phyloP scores from a whole-genome alignment of 441 rosid genomes.

The Erodium texanum region DNA sequence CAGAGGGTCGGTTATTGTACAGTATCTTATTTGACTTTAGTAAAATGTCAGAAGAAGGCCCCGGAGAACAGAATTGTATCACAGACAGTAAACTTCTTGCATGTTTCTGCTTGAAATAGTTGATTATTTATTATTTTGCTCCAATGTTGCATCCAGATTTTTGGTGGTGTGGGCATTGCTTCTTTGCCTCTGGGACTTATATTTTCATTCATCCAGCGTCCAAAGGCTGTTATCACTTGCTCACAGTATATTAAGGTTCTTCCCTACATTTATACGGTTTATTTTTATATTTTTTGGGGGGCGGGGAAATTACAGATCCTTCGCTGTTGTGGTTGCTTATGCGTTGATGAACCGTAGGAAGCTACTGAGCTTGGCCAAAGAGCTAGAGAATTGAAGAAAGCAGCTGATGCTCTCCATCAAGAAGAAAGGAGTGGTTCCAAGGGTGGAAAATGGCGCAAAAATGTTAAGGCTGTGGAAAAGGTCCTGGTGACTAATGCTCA shows the following conservation, averaged over 20 bases:
- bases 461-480: conserved; percentile 92
- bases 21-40: not conserved
- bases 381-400: conserved; percentile 87
- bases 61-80: not conserved
- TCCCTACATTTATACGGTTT: not conserved
- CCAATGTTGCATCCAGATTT: conserved; percentile 46
- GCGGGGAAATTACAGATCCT: not conserved
- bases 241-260: conserved; percentile 86
- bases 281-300: not conserved
- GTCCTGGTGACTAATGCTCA: conserved; percentile 23
- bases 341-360: conserved; percentile 44
- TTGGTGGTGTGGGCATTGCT: conserved; percentile 97
- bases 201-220: conserved; percentile 82
- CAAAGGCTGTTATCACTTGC: conserved; percentile 93
- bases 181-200: conserved; percentile 90
- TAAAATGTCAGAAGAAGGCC: no score
- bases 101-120: not conserved
- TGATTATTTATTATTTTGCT: conserved; percentile 8
- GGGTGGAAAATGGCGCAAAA: conserved; percentile 94
- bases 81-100: not conserved
- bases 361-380: conserved; percentile 96
- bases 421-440: conserved; percentile 92
- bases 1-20: not conserved
- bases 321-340: conserved; percentile 11
- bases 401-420: conserved; percentile 89